Base-by-base conservation (phyloP, 371 early-diverging fungal species). In the Saksenaea vasiformis region DNA sequence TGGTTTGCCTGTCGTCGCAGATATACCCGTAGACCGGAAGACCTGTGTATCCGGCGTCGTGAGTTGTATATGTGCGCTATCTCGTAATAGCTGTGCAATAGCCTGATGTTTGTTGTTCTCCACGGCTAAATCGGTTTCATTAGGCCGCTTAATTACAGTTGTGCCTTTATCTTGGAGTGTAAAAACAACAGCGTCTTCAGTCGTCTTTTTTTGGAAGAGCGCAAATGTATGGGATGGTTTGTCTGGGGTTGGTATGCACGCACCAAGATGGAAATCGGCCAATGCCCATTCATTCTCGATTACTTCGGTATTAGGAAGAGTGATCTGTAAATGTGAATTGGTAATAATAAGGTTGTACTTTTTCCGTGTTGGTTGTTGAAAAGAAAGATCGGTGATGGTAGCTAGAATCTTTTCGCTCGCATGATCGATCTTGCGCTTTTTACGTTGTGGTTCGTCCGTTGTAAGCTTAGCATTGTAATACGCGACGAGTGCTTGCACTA, bases 181-280 rank as follows among this genome's bases (percentile, higher is more conserved):
- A 43, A 83, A 81, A 1, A 82, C 75, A 39, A 83, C 56, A 35
- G 75, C 54, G 28, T 85, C 83, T 38, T 59, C 66, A 15, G 58
- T 65, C 24, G 58, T 35, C 7, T 58, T 35, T 10, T 67, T 65
- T 3, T 66, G 39, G 54, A 82, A 74, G 5, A 82, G 56, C 0
- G 64, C 71, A 56, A 79, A 71, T 3, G 84, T 80, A 41, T 62
- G 73, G 24, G 72, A 66, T 1, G 78, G 67, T 36, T 76, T 79
- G 22, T 82, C 81, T 10, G 87, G 85, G 1, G 78, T 83, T 5
- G 84, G 84, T 26, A 85, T 71, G 51, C 76, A 77, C 1, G 69
- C 66, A 10, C 72, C 73, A 1, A 70, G 62, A n/a, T 66, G 55
- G 3, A 80, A 43, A n/a, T 72, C 65, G 24, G 44, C n/a, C 14